These are phyloP conservation scores for Hypholoma fasciculare DNA, from an alignment of 768 basidiomycete genomes.

Conservation along the genomic window DNA sequence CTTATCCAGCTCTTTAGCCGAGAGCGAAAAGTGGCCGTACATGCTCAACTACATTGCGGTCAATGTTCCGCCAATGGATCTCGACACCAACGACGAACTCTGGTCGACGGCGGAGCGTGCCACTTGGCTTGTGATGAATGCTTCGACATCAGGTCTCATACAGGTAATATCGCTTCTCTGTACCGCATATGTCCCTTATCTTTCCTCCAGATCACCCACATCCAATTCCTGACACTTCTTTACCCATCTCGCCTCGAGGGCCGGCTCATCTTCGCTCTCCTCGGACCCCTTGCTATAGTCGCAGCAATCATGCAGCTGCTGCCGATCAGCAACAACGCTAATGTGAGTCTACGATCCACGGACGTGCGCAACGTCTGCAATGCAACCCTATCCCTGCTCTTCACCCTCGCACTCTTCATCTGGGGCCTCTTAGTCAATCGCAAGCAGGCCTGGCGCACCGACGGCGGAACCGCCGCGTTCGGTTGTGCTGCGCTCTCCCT, in stretches of 20 bases:
- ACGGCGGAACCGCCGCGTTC: conserved; percentile 95
- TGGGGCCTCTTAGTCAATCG: conserved; percentile 95
- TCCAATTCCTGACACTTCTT: conserved; percentile 93
- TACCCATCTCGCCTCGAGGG: conserved; percentile 92
- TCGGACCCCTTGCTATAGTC: conserved; percentile 86
- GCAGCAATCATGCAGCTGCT: conserved; percentile 85
- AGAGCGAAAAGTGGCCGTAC: conserved; percentile 87
- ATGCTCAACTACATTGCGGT: conserved; percentile 93
- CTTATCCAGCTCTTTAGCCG: conserved; percentile 52
- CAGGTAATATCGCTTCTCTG: conserved; percentile 56
- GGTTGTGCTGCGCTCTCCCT: conserved; percentile 81
- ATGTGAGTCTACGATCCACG: conserved; percentile 56
- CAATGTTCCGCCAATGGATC: conserved; percentile 61
- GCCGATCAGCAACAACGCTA: conserved; percentile 50
- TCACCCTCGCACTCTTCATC: conserved; percentile 83
- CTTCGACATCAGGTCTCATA: conserved; percentile 77
- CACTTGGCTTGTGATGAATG: conserved; percentile 88
- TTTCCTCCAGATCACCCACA: conserved; percentile 80
- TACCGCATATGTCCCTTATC: background rate
- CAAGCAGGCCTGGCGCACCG: conserved; percentile 90
- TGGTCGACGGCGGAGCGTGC: conserved; percentile 71
- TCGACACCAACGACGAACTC: conserved; percentile 23
- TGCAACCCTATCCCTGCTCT: conserved; percentile 92
- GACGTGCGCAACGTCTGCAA: conserved; percentile 94
- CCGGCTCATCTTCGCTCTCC: conserved; percentile 78